Evolutionary conservation across 805 yeast species (phyloP), one percentile per base, ranked within the genome.

Genomic region (Kregervanrija pseudodelftensis): DNA sequence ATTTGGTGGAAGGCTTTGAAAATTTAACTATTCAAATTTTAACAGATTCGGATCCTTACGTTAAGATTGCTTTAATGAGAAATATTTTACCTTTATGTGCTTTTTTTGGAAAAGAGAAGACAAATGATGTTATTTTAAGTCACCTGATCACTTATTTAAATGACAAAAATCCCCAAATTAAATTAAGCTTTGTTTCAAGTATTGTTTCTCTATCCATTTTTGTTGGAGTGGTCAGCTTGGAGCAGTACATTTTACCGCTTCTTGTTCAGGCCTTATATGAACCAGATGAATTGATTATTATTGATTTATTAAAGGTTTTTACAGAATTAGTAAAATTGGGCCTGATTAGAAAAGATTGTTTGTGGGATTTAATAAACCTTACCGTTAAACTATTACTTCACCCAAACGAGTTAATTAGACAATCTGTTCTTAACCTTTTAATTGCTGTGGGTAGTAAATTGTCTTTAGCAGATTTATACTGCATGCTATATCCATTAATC

Each of bases 91-190:
- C 89, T 0, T 61, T 93, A 3, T 87, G 96, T 54, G 70, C 80
- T 9, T 85, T 84, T 47, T 81, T 93, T 58, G 96, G 96, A 0
- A 79, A 82, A 44, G 95, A 87, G 44, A 85, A 80, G 52, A 84
- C 96, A 0, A 90, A 86, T 57, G 98, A 93, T 59, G 70, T 93
- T 36, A 80, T 93, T 16, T 65, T 93, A 39, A 89, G 96, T 38
- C 98, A 93, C 66, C 67, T 90, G 45, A 90, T 93, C 37, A 90
- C 98, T 0, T 93, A 89, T 57, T 65, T 93, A 50, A 93, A 93
- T 61, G 96, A 90, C 57, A 73, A 79, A 44, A 79, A 80, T 55
- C 67, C 82, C 0, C 73, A 78, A 15, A 67, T 93, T 16, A 70
- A 95, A 47, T 66, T 85, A 30, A 79, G 81, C 4, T 81, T 93